Conservation (phyloP, 495 filamentous ascomycete species). For the Neurospora tetraspora region DNA sequence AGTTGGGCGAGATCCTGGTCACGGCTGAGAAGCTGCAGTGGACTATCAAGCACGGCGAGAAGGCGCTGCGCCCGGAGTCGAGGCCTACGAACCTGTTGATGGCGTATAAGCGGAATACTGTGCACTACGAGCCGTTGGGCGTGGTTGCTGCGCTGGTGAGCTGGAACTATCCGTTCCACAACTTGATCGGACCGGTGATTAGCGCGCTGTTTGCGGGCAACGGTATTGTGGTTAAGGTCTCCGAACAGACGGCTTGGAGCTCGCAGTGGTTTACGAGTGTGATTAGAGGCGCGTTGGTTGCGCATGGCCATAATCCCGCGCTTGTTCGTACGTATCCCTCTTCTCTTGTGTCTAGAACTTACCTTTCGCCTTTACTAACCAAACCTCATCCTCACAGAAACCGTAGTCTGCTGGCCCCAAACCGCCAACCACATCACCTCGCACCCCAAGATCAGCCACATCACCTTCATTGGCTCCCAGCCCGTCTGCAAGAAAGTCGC, state of each 20-base stretch:
- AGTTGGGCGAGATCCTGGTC: slow-evolving; percentile 87
- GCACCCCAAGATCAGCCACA: slow-evolving; percentile 72
- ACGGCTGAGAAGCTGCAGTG: slow-evolving; percentile 89
- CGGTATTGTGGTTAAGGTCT: slow-evolving; percentile 81
- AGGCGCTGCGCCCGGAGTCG: slow-evolving; percentile 57
- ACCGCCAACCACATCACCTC: slow-evolving; percentile 75
- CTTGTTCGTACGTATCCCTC: slow-evolving; percentile 46
- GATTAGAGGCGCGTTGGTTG: slow-evolving; percentile 63
- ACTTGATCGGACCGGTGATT: slow-evolving; percentile 84
- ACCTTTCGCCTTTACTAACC: too few species aligned
- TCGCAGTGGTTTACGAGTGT: slow-evolving; percentile 71
- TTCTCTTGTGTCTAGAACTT: background rate
- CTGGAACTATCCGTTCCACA: slow-evolving; percentile 97
- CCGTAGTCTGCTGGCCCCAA: slow-evolving; percentile 75
- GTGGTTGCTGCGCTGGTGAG: slow-evolving; percentile 87
- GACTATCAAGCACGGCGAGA: slow-evolving; percentile 88
- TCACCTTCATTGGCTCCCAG: slow-evolving; percentile 96
- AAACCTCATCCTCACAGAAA: slow-evolving; percentile 42
- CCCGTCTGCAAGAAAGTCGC: slow-evolving; percentile 83
- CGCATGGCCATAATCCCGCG: slow-evolving; percentile 73
- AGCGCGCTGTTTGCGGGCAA: slow-evolving; percentile 89
- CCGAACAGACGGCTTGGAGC: slow-evolving; percentile 89
- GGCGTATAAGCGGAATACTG: slow-evolving; percentile 90
- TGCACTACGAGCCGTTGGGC: slow-evolving; percentile 84
- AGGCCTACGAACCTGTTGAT: slow-evolving; percentile 81